Evolutionary conservation across 768 basidiomycete genomes (phyloP).

Genomic region (Erythrobasidium yunnanense): DNA sequence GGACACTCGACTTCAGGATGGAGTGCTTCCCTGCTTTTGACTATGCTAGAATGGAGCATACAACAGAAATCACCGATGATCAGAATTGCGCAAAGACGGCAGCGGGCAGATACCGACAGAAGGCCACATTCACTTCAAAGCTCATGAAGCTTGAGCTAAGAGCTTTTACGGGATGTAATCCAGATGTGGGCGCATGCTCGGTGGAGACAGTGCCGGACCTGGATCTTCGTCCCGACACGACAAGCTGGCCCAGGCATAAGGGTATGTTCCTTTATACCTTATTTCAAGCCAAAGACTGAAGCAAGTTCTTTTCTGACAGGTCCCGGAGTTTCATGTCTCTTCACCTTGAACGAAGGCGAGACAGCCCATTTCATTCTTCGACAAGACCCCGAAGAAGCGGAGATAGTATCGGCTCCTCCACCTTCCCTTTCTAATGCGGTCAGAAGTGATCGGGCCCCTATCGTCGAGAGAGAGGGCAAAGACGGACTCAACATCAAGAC

Average conservation of each 20-base stretch:
- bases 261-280: conserved; percentile 42
- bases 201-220: conserved; percentile 40
- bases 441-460: conserved; percentile 12
- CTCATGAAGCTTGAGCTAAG: conserved; percentile 38
- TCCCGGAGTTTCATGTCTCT: conserved; percentile 50
- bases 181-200: conserved; percentile 32
- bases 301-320: conserved; percentile 40
- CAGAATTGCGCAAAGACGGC: conserved; percentile 36
- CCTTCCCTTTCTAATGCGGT: not conserved
- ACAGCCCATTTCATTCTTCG: conserved; percentile 77
- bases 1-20: conserved; percentile 62
- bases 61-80: conserved; percentile 48
- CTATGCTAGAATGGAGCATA: conserved; percentile 70
- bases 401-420: not conserved
- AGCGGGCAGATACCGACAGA: conserved; percentile 43
- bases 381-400: conserved; percentile 44
- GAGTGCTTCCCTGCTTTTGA: conserved; percentile 96
- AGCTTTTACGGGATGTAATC: conserved; percentile 26
- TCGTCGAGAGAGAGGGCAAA: conserved; percentile 8
- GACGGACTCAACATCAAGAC: conserved; percentile 7
- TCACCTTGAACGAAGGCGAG: conserved; percentile 71
- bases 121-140: conserved; percentile 42
- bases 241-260: conserved; percentile 59
- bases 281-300: not conserved
- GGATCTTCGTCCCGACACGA: conserved; percentile 49